Percentiles rank a stretch among this genome's conserved stretches.
Evolutionary conservation across 495 filamentous ascomycete species (phyloP).

Genomic region (Aspergillus cavernicola): DNA sequence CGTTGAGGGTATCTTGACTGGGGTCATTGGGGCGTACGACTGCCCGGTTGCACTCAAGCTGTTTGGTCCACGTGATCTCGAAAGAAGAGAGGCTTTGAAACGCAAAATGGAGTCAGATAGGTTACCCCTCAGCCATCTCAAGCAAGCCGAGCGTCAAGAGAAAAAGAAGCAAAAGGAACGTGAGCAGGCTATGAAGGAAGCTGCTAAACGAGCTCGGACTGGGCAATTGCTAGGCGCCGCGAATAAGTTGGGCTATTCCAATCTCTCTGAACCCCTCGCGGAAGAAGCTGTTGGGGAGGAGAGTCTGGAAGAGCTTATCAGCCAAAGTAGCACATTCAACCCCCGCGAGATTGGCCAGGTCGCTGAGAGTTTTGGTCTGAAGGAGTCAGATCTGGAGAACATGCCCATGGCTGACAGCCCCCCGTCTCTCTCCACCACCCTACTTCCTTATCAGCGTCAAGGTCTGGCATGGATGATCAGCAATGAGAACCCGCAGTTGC

Average conservation of each 20-base stretch:
- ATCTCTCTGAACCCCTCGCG: conserved; percentile 22
- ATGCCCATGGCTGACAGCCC: conserved; percentile 76
- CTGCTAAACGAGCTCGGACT: conserved; percentile 43
- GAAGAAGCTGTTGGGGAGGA: conserved; percentile 25
- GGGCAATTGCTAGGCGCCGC: conserved; percentile 29
- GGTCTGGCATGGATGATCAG: conserved; percentile 80
- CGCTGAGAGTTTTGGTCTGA: conserved; percentile 63
- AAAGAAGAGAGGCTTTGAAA: conserved; percentile 49
- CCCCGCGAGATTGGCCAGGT: conserved; percentile 64
- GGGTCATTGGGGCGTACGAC: conserved; percentile 58
- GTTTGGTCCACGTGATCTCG: conserved; percentile 59
- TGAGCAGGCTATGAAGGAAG: conserved; percentile 47
- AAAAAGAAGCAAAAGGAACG: conserved; percentile 25
- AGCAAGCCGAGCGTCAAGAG: conserved; percentile 32
- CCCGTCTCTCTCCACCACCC: conserved; percentile 52
- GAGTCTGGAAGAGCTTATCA: conserved; percentile 60
- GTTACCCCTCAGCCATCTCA: conserved; percentile 47
- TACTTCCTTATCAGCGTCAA: conserved; percentile 81
- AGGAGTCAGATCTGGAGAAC: conserved; percentile 64
- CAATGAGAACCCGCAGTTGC: conserved; percentile 68
- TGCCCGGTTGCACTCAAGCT: conserved; percentile 66
- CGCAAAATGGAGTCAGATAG: conserved; percentile 59
- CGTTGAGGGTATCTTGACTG: conserved; percentile 65
- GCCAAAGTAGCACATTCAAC: conserved; percentile 64
- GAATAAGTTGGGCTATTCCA: conserved; percentile 28